Conservation (phyloP, 2,329 filamentous ascomycete species). For the Cladosporium sp. region DNA sequence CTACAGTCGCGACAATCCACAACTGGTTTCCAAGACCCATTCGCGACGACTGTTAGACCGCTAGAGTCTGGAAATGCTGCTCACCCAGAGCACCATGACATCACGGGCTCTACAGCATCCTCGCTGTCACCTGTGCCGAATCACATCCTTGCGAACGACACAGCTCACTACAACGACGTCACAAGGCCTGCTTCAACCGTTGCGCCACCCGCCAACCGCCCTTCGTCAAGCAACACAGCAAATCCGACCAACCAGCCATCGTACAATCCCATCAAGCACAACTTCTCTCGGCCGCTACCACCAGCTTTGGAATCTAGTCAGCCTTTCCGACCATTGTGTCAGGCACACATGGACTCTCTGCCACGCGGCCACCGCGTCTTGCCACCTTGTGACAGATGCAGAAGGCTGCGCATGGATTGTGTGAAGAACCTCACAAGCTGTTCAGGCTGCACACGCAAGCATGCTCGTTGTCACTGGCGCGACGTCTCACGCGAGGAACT, state of each 20-base stretch:
- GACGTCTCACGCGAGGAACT: constrained; percentile 69
- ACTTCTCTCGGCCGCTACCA: constrained; percentile 34
- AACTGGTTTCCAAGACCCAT: not conserved
- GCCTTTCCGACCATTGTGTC: constrained; percentile 33
- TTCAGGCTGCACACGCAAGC: constrained; percentile 82
- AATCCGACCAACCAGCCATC: constrained; percentile 13
- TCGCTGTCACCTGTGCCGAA: constrained; percentile 28
- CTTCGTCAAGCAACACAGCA: constrained; percentile 22
- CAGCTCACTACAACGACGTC: constrained; percentile 18
- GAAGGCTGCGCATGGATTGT: constrained; percentile 73
- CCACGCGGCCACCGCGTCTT: constrained; percentile 67
- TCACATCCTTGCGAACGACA: constrained; percentile 20
- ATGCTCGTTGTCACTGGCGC: constrained; percentile 83
- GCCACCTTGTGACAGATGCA: constrained; percentile 81
- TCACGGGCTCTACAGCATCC: constrained; percentile 8
- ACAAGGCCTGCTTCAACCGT: constrained; percentile 1
- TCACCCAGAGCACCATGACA: constrained; percentile 5
- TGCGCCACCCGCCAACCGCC: constrained; percentile 18
- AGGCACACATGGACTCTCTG: constrained; percentile 66
- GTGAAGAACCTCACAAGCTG: constrained; percentile 83
- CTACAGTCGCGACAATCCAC: constrained; percentile 8
- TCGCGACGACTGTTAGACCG: not conserved
- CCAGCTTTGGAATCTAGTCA: constrained; percentile 32
- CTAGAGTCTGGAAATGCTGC: not conserved
- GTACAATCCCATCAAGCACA: constrained; percentile 28